These are phyloP conservation scores for Colletotrichum somersetense DNA, from an alignment of 2,329 filamentous ascomycete species.

Conservation along the genomic window DNA sequence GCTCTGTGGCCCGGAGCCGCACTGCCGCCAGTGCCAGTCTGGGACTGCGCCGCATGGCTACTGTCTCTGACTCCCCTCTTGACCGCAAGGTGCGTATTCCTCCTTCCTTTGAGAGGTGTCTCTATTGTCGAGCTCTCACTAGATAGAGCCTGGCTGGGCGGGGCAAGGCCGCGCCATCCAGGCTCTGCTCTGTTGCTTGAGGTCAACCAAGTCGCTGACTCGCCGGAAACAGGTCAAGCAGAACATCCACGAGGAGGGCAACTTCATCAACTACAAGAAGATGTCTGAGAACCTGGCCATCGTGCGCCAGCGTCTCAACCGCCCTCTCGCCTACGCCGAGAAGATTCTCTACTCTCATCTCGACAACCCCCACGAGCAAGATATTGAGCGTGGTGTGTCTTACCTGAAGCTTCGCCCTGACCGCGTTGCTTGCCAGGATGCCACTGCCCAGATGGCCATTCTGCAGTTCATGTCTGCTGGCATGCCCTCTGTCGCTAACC, in stretches of 20 bases:
- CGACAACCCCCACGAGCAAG: constrained; percentile 95
- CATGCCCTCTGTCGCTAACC: constrained; percentile 95
- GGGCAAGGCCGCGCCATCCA: background rate
- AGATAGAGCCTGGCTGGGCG: background rate
- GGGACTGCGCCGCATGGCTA: constrained; percentile 81
- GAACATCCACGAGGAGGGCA: constrained; percentile 95
- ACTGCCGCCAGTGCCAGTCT: constrained; percentile 68
- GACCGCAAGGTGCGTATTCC: constrained; percentile 81
- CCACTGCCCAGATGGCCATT: constrained; percentile 99
- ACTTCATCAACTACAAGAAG: constrained; percentile 99
- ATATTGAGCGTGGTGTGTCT: constrained; percentile 94
- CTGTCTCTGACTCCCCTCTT: constrained; percentile 86
- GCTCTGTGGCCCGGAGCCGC: constrained; percentile 72
- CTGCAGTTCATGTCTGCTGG: constrained; percentile 99
- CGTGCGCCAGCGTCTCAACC: constrained; percentile 90
- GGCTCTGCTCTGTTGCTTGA: background rate
- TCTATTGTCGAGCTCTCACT: too few relatives aligned
- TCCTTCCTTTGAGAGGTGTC: background rate
- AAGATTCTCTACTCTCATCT: constrained; percentile 99
- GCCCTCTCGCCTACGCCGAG: constrained; percentile 94
- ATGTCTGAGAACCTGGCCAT: constrained; percentile 97
- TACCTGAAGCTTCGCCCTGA: constrained; percentile 98
- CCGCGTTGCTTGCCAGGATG: constrained; percentile 99
- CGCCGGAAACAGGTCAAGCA: constrained; percentile 76
- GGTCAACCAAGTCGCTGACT: constrained; percentile 16